Base-by-base conservation (phyloP, 768 basidiomycete genomes). In the Xerocomellus amylosporus region DNA sequence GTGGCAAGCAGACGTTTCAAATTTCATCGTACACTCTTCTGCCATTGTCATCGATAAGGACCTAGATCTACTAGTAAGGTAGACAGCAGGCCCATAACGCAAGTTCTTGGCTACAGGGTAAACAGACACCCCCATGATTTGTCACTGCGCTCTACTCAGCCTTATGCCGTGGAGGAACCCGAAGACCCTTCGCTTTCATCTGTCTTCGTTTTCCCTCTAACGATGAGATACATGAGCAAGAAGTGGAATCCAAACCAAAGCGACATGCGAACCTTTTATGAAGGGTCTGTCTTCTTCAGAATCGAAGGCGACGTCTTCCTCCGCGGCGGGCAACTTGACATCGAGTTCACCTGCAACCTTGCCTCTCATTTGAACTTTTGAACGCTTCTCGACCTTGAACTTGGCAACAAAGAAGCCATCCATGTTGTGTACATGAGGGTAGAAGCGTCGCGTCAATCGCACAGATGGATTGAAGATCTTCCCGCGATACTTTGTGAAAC, bases 341-440 rank as follows among this genome's bases (percentile, higher is more conserved):
- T 70, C 59, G 37, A 39, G 53, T 31, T 63, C 66, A 26, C 51
- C 53, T 3, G 17, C 54, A n/a, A 46, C 67, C 46, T 64, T 72
- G 14, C 72, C 64, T 37, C 63, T 70, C 5, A 49, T 58, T 51
- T 64, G 65, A 34, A 53, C 64, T 74, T 89, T 94, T 45, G 74
- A 67, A 55, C 87, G 80, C 72, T 84, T 90, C 68, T 85, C 88
- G n/a, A 98, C 87, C 73, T 90, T 95, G 81, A 99, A 92, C 73
- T 98, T 98, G 55, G 96, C 96, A 51, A 98, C 95, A 71, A 82
- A 99, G 80, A 99, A 99, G 6, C 97, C 97, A 70, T 99, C 97
- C 95, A 98, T 97, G 73, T 99, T 99, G 75, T 98, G 95, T 63
- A 97, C 94, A 72, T 98, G 95, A 15, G 95, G 91, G 69, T 94